Evolutionary conservation across 1,284 basidiomycete species (phyloP), one percentile per base, ranked within the genome.

Genomic region (Blastosporella zonata): DNA sequence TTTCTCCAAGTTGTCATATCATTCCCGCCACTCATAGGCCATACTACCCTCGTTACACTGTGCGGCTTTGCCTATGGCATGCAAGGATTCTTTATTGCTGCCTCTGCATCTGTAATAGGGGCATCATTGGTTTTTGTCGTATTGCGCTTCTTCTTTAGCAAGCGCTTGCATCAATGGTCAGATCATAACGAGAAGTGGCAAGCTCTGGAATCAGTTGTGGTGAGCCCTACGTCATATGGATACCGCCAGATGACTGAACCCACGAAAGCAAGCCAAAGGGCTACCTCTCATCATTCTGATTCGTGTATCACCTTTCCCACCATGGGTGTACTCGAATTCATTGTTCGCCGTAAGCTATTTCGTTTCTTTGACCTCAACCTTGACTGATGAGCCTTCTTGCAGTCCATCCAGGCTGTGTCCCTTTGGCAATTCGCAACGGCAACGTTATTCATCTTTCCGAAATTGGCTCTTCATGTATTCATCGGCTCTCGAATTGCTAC

Each of bases 51-150:
- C 17, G 63, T 68, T 7, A 82, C 83, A 7, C 65, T 93, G 1
- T 87, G 82, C 59, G 90, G 90, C 0, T 93, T 91, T 64, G 84
- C 88, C 0, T 93, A 90, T 59, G 90, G 90, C 43, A 74, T 89
- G 68, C 77, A 78, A 49, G 87, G 87, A 1, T 86, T 89, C 61
- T 74, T 73, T 51, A 75, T 91, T 47, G 81, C 83, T 5, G 76
- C 78, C 0, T 64, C 72, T 5, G 81, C 75, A 12, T 85, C 87
- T 15, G 53, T 90, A 18, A 49, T 81, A 2, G 90, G 87, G n/a
- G 81, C 87, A 6, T 76, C 76, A 1, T 52, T 84, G n/a, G 76
- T 73, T 1, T 93, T 93, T 61, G 51, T 81, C 35, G 60, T 74
- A 34, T 69, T 90, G 50, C 77, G 85, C n/a, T 64, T 74, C 50